Conservation (phyloP, 371 early-diverging fungal genomes). For the Quaeritorhiza haematococci region DNA sequence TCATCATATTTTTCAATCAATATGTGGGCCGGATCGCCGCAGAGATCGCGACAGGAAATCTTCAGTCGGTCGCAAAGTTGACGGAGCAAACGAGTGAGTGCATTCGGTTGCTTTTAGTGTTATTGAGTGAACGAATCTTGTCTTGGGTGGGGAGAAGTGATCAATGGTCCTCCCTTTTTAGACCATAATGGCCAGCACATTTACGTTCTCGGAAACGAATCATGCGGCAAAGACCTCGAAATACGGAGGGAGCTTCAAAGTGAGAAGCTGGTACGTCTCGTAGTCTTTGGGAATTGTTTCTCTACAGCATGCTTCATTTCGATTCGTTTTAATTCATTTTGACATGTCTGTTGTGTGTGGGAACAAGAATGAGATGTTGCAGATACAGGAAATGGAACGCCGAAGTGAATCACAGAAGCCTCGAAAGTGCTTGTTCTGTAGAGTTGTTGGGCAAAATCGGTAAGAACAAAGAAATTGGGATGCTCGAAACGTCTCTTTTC, state of each 20-base stretch:
- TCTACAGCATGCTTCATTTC: too few species aligned
- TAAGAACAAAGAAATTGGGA: conserved; percentile 18
- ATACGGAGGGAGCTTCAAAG: conserved; percentile 71
- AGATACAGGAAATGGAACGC: conserved; percentile 74
- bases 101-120: too few species aligned
- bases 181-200: conserved; percentile 14
- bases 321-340: too few species aligned
- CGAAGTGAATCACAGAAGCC: conserved; percentile 58
- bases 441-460: conserved; percentile 64
- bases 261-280: conserved; percentile 56
- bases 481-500: too few species aligned
- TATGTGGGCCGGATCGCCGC: conserved; percentile 67
- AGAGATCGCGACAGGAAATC: conserved; percentile 1
- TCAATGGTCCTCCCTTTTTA: too few species aligned
- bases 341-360: too few species aligned
- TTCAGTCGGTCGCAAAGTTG: neutral
- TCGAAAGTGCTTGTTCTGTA: conserved; percentile 91
- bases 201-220: conserved; percentile 61
- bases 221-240: conserved; percentile 49
- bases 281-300: too few species aligned
- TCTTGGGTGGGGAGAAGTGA: too few species aligned
- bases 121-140: too few species aligned
- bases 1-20: conserved; percentile 71
- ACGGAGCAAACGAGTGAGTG: neutral
- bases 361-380: conserved; percentile 72